Base-by-base conservation (phyloP, 225 moss, liverwort and hornwort genomes). In the Pleurozium schreberi region DNA sequence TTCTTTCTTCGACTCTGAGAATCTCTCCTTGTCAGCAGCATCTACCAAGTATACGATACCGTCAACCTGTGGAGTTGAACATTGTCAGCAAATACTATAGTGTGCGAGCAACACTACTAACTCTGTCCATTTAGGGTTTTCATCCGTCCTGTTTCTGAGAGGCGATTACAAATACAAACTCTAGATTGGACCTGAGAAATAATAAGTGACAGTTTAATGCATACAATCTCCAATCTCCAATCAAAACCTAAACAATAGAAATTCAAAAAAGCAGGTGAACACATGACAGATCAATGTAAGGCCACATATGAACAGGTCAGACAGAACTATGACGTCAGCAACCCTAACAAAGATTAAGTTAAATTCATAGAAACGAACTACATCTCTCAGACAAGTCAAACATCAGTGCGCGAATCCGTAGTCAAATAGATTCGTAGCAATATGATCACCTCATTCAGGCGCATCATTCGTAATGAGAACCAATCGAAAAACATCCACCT, bases 11-110 rank as follows among this genome's bases (percentile, higher is more conserved):
- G 98, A 95, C 96, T 98, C 98, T 8, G 88, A 43, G 86, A 98
- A 95, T 80, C 98, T 93, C 49, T 98, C 97, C 91, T 94, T 96
- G 85, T 98, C 98, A 55, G 96, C 96, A 69, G 96, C 97, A 89
- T 98, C 98, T 53, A 97, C 97, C 57, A 97, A 92, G 86, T 97
- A 97, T 50, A 97, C 96, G 81, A 97, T 96, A 50, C 96, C 97
- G 70, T 97, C 96, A 49, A 97, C 97, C 97, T 97, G 96, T 75
- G 90, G 70, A 84, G 28, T 7, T 31, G 9, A 8, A 82, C 26
- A 57, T 45, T 45, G 62, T 92, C 45, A 92, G 75, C 28, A 34
- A 83, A 40, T 26, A 76, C 27, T 25, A 15, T 13, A 15, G 14
- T 34, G 38, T 27, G 64, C 65, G 15, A 42, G 30, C 47, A 63